These are phyloP conservation scores for Rostrohypoxylon terebratum DNA, from an alignment of 495 filamentous ascomycete genomes.

Conservation along the genomic window DNA sequence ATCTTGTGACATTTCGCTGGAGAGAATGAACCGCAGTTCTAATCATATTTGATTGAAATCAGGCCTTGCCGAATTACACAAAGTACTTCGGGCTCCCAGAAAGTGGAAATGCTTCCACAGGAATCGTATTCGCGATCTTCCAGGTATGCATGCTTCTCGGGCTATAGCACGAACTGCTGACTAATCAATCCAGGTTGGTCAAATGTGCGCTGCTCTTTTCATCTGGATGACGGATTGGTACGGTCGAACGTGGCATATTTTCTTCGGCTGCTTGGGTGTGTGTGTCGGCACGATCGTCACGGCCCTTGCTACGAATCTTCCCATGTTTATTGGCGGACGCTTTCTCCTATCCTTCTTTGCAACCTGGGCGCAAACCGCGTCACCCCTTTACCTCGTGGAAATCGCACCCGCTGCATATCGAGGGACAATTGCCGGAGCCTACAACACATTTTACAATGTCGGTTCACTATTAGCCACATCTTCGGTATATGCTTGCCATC, in stretches of 20 bases:
- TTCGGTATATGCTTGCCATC: conserved; percentile 54
- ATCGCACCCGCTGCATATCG: conserved; percentile 79
- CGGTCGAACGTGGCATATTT: conserved; percentile 59
- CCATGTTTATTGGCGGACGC: conserved; percentile 76
- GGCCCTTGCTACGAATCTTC: conserved; percentile 42
- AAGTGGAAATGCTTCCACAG: conserved; percentile 47
- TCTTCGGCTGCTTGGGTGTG: conserved; percentile 73
- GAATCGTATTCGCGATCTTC: conserved; percentile 53
- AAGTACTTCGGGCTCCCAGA: conserved; percentile 44
- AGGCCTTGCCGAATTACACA: conserved; percentile 50
- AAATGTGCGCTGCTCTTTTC: conserved; percentile 49
- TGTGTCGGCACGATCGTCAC: conserved; percentile 67
- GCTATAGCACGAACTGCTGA: background rate
- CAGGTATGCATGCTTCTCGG: conserved; percentile 35
- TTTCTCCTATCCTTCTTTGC: conserved; percentile 83
- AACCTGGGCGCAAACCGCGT: conserved; percentile 73
- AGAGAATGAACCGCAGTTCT: background rate
- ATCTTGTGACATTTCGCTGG: background rate
- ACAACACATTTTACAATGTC: conserved; percentile 69
- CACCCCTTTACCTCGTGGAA: conserved; percentile 79
- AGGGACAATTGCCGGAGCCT: conserved; percentile 66
- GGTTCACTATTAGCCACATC: conserved; percentile 64
- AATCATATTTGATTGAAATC: background rate
- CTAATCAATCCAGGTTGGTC: conserved; percentile 41
- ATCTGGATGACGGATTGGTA: conserved; percentile 54